phyloP scores from a whole-genome alignment of 192 early-diverging fungal genomes.

The Dimargaris verticillata region DNA sequence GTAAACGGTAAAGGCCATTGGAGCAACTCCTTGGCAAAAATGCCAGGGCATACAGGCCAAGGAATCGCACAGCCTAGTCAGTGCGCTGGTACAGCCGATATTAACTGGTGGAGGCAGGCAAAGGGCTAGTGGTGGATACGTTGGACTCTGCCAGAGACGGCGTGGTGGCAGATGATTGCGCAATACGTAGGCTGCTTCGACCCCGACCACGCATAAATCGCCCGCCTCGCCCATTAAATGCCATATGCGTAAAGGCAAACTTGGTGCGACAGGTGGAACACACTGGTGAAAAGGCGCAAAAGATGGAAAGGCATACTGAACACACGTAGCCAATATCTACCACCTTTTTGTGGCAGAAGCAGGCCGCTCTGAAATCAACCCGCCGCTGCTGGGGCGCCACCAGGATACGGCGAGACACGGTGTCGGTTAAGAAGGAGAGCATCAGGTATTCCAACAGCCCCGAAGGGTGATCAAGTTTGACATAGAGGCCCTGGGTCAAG shows the following conservation, averaged over 20 bases:
- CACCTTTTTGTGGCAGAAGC: constrained; percentile 91
- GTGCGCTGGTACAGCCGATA: too few species aligned
- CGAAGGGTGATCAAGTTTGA: constrained; percentile 45
- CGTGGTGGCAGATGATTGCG: too few species aligned
- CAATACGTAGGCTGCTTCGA: background rate
- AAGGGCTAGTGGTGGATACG: too few species aligned
- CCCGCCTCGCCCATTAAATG: background rate
- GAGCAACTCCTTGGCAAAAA: too few species aligned
- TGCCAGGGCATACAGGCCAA: too few species aligned
- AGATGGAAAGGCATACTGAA: constrained; percentile 89
- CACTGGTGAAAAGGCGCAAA: constrained; percentile 51
- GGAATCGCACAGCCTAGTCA: too few species aligned
- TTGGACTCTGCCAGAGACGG: too few species aligned
- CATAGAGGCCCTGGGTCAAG: constrained; percentile 74
- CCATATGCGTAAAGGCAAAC: constrained; percentile 39
- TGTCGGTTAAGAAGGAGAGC: constrained; percentile 65
- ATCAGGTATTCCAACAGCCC: constrained; percentile 75
- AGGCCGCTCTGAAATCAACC: constrained; percentile 86
- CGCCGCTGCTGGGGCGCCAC: constrained; percentile 56
- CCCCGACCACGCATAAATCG: background rate
- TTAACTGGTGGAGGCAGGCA: too few species aligned
- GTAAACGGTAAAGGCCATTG: too few species aligned
- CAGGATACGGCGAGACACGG: constrained; percentile 51
- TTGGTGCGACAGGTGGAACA: constrained; percentile 68
- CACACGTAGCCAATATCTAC: constrained; percentile 95